Base-by-base conservation (phyloP, 1,284 basidiomycete species). In the Leccinum ponderosum region DNA sequence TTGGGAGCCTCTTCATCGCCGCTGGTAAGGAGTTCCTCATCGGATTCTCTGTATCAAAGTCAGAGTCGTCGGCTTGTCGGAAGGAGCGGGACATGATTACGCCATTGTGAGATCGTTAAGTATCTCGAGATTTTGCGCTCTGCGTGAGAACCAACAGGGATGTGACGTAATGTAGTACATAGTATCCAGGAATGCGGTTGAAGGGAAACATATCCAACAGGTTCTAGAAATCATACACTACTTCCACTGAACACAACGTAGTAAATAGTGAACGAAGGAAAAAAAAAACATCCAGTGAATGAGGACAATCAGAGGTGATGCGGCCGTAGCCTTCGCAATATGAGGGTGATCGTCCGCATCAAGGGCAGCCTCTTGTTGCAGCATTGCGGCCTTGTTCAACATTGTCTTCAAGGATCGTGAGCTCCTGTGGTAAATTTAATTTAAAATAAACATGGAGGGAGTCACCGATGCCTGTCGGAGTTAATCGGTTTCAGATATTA, bases 41-140 rank as follows among this genome's bases (percentile, higher is more conserved):
- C 89, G 53, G 90, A 92, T 63, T 87, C 85, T 89, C 87, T 57
- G 86, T 83, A 60, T 92, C 90, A 50, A 87, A 89, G 73, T 93
- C 90, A 61, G 89, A 90, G 75, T 94, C 91, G 74, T 83, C 89
- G 61, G 85, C 90, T 79, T 87, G 84, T 79, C 90, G 88, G 81
- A 94, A 94, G 80, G 95, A 95, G 73, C 93, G 87, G 63, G 93
- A 94, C 92, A 94, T 92, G 64, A 61, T 64, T 65, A 65, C 35
- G 47, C 44, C 47, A 25, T 25, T 51, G 52, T 48, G 44, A 62
- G 68, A 73, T 73, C 55, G 68, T 63, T 74, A 72, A 25, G 22
- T 25, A 25, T 74, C 71, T 58, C 48, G 12, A 66, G 71, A 64
- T 62, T 71, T 74, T 60, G 60, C 31, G 33, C 29, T 4, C 14